These are phyloP conservation scores for Tetrahymena malaccensis DNA, from an alignment of 73 alveolate genomes.

Conservation along the genomic window DNA sequence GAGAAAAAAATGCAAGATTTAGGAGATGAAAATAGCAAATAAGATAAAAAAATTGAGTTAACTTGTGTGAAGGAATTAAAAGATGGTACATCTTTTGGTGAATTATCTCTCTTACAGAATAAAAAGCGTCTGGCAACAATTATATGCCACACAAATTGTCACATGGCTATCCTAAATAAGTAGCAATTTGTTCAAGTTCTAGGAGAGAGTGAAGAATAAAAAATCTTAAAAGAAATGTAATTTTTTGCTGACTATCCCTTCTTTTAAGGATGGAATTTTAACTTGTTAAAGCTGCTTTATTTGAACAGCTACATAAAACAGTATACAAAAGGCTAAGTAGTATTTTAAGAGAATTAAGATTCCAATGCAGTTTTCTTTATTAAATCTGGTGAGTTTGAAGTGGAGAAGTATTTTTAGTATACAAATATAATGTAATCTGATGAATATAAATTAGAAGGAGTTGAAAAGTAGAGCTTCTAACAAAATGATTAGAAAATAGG, in stretches of 20 bases:
- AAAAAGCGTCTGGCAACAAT: conserved; percentile 4
- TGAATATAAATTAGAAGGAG: neutral
- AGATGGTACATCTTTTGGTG: conserved; percentile 23
- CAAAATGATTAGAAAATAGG: neutral
- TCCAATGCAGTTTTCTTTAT: neutral
- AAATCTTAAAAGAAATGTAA: conserved; percentile 16
- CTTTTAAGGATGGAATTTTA: conserved; percentile 32
- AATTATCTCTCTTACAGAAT: conserved; percentile 2
- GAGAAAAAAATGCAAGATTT: neutral
- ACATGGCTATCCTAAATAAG: conserved; percentile 14
- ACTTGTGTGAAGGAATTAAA: conserved; percentile 1
- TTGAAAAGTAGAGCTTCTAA: neutral
- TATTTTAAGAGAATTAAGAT: neutral
- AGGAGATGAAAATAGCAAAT: neutral
- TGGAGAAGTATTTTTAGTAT: neutral
- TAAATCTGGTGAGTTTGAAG: conserved; percentile 16
- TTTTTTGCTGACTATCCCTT: conserved; percentile 19
- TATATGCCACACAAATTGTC: conserved; percentile 1
- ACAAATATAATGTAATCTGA: neutral
- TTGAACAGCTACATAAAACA: neutral
- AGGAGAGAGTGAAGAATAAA: conserved; percentile 9
- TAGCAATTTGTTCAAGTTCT: conserved; percentile 9
- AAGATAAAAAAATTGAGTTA: conserved; percentile 2
- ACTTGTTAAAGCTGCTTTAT: neutral
- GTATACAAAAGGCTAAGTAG: conserved; percentile 1